phyloP scores from a whole-genome alignment of 2,329 filamentous ascomycete genomes.

The Calonectria pseudoreteaudii region DNA sequence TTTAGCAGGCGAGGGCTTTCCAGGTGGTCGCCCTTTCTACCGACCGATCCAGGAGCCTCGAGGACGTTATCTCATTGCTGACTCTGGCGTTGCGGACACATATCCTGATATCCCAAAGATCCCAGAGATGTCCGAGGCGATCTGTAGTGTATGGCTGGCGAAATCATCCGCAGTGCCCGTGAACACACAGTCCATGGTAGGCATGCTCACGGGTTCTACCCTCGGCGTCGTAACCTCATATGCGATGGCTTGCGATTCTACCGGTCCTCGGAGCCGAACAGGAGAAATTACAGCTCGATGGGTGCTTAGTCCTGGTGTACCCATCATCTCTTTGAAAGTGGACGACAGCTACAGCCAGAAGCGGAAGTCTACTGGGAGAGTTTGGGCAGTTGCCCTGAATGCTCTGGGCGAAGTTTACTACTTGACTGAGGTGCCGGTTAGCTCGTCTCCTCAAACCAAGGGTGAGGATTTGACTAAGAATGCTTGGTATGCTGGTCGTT shows the following conservation, averaged over 20 bases:
- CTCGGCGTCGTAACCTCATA: constrained; percentile 86
- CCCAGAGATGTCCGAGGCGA: constrained; percentile 74
- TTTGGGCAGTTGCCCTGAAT: constrained; percentile 95
- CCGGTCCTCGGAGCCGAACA: constrained; percentile 72
- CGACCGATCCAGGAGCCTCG: constrained; percentile 79
- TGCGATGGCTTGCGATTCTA: constrained; percentile 71
- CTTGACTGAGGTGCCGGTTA: constrained; percentile 76
- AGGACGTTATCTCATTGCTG: constrained; percentile 78
- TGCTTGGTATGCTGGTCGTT: constrained; percentile 85
- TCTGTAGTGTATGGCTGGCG: constrained; percentile 89
- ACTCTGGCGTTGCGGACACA: constrained; percentile 70
- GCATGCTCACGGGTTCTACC: constrained; percentile 86
- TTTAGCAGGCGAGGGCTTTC: constrained; percentile 87
- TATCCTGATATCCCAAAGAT: constrained; percentile 82
- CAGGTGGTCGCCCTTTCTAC: constrained; percentile 84
- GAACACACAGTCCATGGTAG: constrained; percentile 81
- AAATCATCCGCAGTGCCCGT: constrained; percentile 80
- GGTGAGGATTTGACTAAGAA: constrained; percentile 70
- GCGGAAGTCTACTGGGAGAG: constrained; percentile 75
- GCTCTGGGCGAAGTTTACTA: constrained; percentile 94
- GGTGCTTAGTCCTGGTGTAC: constrained; percentile 92
- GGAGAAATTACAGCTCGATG: constrained; percentile 90
- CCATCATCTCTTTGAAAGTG: constrained; percentile 84
- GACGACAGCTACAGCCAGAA: constrained; percentile 84
- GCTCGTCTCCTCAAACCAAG: constrained; percentile 61